Conservation (phyloP, 2,329 filamentous ascomycete species). For the Diaporthe velutina region DNA sequence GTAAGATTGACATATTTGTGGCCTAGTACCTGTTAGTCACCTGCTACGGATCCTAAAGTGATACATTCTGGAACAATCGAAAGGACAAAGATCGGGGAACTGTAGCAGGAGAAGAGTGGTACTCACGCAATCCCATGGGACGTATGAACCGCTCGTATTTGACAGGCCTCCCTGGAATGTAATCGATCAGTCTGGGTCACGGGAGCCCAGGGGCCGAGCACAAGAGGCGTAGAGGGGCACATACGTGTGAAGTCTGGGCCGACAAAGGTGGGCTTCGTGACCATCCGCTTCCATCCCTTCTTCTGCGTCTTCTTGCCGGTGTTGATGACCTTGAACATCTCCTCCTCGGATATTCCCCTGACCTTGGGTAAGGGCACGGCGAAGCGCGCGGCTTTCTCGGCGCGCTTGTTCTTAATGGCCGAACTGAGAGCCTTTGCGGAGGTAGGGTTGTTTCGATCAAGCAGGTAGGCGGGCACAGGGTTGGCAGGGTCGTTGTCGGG, state of each 20-base stretch:
- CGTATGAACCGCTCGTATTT: slow-evolving; percentile 68
- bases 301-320: slow-evolving; percentile 94
- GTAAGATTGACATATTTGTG: too few species aligned
- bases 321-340: slow-evolving; percentile 91
- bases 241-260: slow-evolving; percentile 83
- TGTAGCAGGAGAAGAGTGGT: slow-evolving; percentile 49
- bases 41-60: too few species aligned
- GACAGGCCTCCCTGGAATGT: background rate
- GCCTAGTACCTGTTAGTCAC: slow-evolving; percentile 45
- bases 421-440: slow-evolving; percentile 63
- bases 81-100: too few species aligned
- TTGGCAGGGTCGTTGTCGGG: slow-evolving; percentile 83
- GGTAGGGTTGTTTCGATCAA: slow-evolving; percentile 77
- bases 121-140: slow-evolving; percentile 63
- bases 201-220: too few species aligned
- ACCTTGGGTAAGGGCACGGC: slow-evolving; percentile 94
- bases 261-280: slow-evolving; percentile 90
- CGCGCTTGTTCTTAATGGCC: slow-evolving; percentile 95
- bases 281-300: slow-evolving; percentile 75
- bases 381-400: slow-evolving; percentile 95
- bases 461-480: slow-evolving; percentile 90
- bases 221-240: too few species aligned
- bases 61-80: too few species aligned
- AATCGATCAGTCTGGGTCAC: too few species aligned
- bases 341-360: slow-evolving; percentile 91